Evolutionary conservation across 768 basidiomycete genomes (phyloP), one percentile per base, ranked within the genome.

Genomic region (Termitomyces sp.): DNA sequence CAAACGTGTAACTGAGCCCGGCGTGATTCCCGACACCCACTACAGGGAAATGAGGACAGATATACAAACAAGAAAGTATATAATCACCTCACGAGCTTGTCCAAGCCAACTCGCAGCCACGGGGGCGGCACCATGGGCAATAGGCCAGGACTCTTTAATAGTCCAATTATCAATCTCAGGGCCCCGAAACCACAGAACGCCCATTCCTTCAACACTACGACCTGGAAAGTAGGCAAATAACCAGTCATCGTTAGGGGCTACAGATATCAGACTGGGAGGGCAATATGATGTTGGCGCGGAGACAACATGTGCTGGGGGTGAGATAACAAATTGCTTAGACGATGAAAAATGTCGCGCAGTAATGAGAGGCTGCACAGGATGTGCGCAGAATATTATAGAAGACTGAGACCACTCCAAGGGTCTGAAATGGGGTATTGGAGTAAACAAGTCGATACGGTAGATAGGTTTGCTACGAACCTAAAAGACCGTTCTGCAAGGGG

Each of bases 201-300:
- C 82, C 42, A 80, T 68, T 11, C 88, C 86, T 57, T 84, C 82
- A 1, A 70, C 67, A 25, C 76, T 78, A 30, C 72, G 72, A 40
- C 84, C 76, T 11, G 88, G 87, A 64, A 87, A 91, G 64, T 84
- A 91, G 1, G 88, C 88, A 63, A 89, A 90, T 5, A 91, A 65
- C 82, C 80, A 86, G 47, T 78, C 74, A 58, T 85, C 82, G 28
- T 72, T 72, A 3, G 85, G 77, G 5, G 83, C 79, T 19, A 83
- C 76, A 7, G 82, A 80, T 49, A 91, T 81, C 30, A 85, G 68
- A 6, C 79, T 79, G 0, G 88, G 83, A 7, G 88, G 82, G 17
- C 79, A 77, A 66, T 84, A 90, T 2, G 77, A 73, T 11, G 69
- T 54, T 6, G 80, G 72, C 0, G 78, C 70, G 21, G 72, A 67